phyloP scores from a whole-genome alignment of 1,139 yeast genomes.

The Pneumocystis sp. region DNA sequence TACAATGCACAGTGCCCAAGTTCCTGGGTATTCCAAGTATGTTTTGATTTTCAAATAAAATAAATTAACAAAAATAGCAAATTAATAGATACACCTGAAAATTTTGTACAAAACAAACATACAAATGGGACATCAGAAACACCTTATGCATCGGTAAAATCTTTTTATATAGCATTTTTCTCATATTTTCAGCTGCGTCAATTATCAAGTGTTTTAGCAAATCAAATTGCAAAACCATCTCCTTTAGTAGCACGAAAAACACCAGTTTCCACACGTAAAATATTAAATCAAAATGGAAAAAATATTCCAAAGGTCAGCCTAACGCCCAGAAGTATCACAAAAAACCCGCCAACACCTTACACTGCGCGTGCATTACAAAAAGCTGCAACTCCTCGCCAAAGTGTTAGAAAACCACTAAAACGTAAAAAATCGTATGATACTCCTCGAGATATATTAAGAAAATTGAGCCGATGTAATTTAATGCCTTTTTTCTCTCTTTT shows the following conservation, averaged over 20 bases:
- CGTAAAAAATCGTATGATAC: background rate
- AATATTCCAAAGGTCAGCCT: background rate
- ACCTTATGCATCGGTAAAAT: background rate
- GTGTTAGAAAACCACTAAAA: too few relatives aligned
- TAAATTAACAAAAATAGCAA: background rate
- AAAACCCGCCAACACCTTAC: background rate
- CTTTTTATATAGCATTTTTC: background rate
- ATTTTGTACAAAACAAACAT: background rate
- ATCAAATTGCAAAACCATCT: background rate
- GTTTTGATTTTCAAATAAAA: background rate
- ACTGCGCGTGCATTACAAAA: background rate
- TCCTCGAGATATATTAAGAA: background rate
- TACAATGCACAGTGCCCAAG: background rate
- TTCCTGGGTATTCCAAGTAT: background rate
- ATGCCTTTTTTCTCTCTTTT: background rate
- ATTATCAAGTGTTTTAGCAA: background rate
- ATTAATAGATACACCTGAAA: background rate
- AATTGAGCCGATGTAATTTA: background rate
- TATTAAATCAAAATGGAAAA: background rate
- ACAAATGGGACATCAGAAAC: background rate
- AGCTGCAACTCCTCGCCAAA: background rate
- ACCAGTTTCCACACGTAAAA: background rate
- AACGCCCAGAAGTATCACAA: background rate
- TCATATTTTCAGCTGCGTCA: background rate
- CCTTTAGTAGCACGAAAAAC: background rate